A percentile compares a stretch with the other conserved stretches of the same genome.
Conservation (phyloP, 1,139 yeast species). For the Debaryomyces nepalensis region DNA sequence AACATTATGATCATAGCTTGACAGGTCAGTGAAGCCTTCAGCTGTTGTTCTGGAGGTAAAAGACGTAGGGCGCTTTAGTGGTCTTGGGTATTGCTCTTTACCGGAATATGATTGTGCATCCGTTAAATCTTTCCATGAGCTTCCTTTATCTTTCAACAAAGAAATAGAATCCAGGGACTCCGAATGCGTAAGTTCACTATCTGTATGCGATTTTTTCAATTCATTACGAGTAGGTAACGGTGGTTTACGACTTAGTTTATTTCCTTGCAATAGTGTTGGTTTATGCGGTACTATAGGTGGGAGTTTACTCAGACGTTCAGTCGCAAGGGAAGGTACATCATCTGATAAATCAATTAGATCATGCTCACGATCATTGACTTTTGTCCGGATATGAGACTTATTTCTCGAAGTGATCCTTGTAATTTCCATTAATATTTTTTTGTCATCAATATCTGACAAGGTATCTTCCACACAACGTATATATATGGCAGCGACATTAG, state of each 20-base stretch:
- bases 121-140: conserved; percentile 7
- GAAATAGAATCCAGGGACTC: neutral
- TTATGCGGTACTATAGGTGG: conserved; percentile 49
- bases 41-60: neutral
- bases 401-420: conserved; percentile 19
- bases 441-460: conserved; percentile 58
- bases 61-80: conserved; percentile 12
- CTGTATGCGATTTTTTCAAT: conserved; percentile 12
- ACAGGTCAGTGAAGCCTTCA: conserved; percentile 4
- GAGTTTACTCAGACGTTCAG: conserved; percentile 24
- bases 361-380: conserved; percentile 19
- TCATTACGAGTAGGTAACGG: conserved; percentile 25
- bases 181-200: conserved; percentile 9
- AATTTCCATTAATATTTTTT: conserved; percentile 41
- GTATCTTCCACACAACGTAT: conserved; percentile 80
- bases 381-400: neutral
- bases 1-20: conserved; percentile 9
- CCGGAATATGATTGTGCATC: neutral
- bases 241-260: conserved; percentile 26
- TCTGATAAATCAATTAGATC: conserved; percentile 43
- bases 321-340: conserved; percentile 20
- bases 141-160: neutral
- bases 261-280: conserved; percentile 39
- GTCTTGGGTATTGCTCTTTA: conserved; percentile 11
- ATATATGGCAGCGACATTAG: conserved; percentile 71